A percentile compares a stretch with the other conserved stretches of the same genome.
Conservation (phyloP, 257 asterid genomes). For the Penstemon eatonii region DNA sequence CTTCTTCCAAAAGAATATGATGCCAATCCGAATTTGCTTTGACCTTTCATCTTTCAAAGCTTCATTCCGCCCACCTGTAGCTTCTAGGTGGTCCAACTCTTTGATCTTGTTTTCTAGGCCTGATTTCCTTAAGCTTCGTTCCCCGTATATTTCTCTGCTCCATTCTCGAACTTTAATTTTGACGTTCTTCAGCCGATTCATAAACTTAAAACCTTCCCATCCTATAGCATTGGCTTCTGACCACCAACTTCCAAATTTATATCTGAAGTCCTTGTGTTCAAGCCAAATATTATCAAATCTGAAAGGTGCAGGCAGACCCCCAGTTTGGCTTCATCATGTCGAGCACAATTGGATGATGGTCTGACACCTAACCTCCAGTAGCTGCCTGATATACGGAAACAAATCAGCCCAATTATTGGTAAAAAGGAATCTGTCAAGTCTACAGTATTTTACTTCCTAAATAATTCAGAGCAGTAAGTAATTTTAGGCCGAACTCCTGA, state of each 20-base stretch:
- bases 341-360: background rate
- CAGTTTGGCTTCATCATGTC: no score
- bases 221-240: background rate
- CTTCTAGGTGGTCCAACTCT: no score
- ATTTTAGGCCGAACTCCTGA: no score
- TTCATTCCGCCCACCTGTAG: no score
- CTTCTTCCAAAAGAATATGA: no score
- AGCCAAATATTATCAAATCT: background rate
- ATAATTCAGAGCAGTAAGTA: constrained; percentile 39
- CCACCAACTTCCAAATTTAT: background rate
- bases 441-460: background rate
- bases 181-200: background rate
- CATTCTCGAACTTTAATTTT: no score
- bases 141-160: no score
- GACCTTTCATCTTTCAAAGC: no score
- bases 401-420: background rate
- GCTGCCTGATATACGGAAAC: background rate
- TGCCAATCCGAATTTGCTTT: no score
- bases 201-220: background rate
- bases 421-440: background rate
- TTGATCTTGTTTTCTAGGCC: no score
- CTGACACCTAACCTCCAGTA: background rate
- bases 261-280: background rate
- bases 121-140: no score
- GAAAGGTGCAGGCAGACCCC: no score